These are phyloP conservation scores for Phoenix dactylifera DNA, from an alignment of 176 grass and related monocot species.

Conservation along the genomic window DNA sequence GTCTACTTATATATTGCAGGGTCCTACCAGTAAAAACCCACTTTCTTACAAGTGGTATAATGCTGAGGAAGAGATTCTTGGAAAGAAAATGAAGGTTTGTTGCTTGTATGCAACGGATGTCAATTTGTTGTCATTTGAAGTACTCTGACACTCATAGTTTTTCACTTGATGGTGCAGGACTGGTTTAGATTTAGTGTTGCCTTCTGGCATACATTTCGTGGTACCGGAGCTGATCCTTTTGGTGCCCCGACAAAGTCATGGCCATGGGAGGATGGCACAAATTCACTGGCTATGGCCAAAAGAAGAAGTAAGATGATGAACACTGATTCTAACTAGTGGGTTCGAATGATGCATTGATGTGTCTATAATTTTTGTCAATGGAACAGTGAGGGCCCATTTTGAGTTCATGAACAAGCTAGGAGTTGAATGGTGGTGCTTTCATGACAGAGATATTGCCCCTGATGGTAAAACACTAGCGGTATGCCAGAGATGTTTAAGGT, in stretches of 20 bases:
- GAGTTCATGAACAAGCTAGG: slow-evolving; percentile 97
- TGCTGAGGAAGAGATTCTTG: slow-evolving; percentile 78
- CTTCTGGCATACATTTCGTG: slow-evolving; percentile 85
- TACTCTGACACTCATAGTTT: not conserved
- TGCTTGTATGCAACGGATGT: not conserved
- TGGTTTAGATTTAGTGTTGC: slow-evolving; percentile 89
- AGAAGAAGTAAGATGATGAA: slow-evolving; percentile 63
- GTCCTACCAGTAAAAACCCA: slow-evolving; percentile 61
- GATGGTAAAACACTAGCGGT: slow-evolving; percentile 66
- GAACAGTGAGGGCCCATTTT: slow-evolving; percentile 85
- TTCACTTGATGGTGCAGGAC: slow-evolving; percentile 37
- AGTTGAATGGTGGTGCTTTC: slow-evolving; percentile 94
- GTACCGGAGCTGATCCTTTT: slow-evolving; percentile 71
- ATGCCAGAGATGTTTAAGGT: slow-evolving; percentile 6
- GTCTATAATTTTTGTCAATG: not conserved
- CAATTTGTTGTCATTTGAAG: not conserved
- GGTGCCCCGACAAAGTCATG: slow-evolving; percentile 79
- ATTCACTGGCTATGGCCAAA: slow-evolving; percentile 81
- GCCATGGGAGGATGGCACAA: slow-evolving; percentile 94
- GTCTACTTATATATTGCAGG: slow-evolving; percentile 25
- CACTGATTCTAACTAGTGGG: not conserved
- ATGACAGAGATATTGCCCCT: slow-evolving; percentile 93
- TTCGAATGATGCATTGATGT: not conserved
- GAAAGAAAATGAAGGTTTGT: slow-evolving; percentile 93
- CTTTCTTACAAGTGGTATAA: slow-evolving; percentile 96